These are phyloP conservation scores for Colletotrichum australisinense DNA, from an alignment of 2,329 filamentous ascomycete genomes.

Conservation along the genomic window DNA sequence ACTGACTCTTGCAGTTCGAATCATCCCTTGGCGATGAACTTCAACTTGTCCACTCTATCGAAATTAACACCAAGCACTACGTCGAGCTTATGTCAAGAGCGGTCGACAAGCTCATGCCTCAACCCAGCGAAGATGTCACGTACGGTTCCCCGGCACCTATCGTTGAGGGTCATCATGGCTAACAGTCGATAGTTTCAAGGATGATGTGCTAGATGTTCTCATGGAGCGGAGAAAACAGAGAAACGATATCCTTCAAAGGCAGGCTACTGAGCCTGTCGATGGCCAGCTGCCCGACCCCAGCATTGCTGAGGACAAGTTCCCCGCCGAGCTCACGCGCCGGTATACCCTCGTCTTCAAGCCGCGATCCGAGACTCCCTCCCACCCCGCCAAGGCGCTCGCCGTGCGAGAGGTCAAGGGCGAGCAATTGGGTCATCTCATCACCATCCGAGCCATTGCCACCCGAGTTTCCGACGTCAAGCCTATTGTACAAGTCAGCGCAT, in stretches of 20 bases:
- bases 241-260: constrained; percentile 80
- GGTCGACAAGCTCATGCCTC: constrained; percentile 87
- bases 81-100: constrained; percentile 91
- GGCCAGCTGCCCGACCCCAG: constrained; percentile 64
- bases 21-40: constrained; percentile 74
- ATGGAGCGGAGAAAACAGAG: constrained; percentile 91
- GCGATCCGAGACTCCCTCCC: constrained; percentile 76
- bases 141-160: constrained; percentile 53
- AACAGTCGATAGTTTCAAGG: constrained; percentile 78
- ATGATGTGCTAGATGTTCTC: constrained; percentile 95
- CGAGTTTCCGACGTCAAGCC: constrained; percentile 98
- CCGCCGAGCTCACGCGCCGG: constrained; percentile 88
- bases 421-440: constrained; percentile 93
- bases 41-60: constrained; percentile 84
- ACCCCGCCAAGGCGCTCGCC: constrained; percentile 76
- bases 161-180: not conserved
- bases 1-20: constrained; percentile 73
- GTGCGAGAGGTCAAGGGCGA: constrained; percentile 94
- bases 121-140: constrained; percentile 81
- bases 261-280: constrained; percentile 60
- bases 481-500: constrained; percentile 96
- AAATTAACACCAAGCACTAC: constrained; percentile 94
- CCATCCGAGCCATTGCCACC: constrained; percentile 92
- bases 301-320: constrained; percentile 82
- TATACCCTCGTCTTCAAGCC: constrained; percentile 98